Base-by-base conservation (phyloP, 495 filamentous ascomycete species). In the Ramalina intermedia region DNA sequence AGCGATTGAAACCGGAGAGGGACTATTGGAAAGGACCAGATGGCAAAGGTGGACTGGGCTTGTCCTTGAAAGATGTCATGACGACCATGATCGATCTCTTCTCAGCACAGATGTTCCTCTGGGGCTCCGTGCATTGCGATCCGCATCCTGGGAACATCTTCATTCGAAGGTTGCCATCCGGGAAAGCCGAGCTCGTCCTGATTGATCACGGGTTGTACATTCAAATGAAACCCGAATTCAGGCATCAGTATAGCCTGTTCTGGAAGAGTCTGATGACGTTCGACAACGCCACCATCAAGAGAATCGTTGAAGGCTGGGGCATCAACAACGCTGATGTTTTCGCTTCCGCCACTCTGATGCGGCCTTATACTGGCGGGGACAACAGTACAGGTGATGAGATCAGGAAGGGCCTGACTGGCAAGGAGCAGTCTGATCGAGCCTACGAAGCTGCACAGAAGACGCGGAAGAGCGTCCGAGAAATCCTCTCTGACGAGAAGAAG, bases 181-280 rank as follows among this genome's bases (percentile, higher is more conserved):
- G 90, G 27, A 74, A 82, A 37, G 73, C 91, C 1, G 87, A 98
- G 63, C 71, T 98, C 16, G 88, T 96, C 1, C 80, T 98, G 9
- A 95, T 98, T 57, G 90, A 98, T 65, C 90, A 98, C 62, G 90
- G 90, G 0, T 74, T 98, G 26, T 98, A 98, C 64, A 85, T 98
- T 47, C 81, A 82, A 60, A 90, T 95, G 80, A 71, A 76, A 24
- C 81, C 85, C 8, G 69, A 78, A 55, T 94, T 96, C 66, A 75
- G 88, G 16, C 84, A 84, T 60, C 78, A 98, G 61, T 98, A 98
- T 64, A 80, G 84, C 13, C 69, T 79, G 3, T 93, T 98, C 70
- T 98, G 90, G 90, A 94, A 88, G 62, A 77, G 81, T 3, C 74
- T 98, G 13, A 75, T 98, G 65, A 88, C 87, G 0, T 91, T 98